A percentile compares a stretch with the other conserved stretches of the same genome.
phyloP scores from a whole-genome alignment of 768 basidiomycete species.

The Plicaturopsis crispa region DNA sequence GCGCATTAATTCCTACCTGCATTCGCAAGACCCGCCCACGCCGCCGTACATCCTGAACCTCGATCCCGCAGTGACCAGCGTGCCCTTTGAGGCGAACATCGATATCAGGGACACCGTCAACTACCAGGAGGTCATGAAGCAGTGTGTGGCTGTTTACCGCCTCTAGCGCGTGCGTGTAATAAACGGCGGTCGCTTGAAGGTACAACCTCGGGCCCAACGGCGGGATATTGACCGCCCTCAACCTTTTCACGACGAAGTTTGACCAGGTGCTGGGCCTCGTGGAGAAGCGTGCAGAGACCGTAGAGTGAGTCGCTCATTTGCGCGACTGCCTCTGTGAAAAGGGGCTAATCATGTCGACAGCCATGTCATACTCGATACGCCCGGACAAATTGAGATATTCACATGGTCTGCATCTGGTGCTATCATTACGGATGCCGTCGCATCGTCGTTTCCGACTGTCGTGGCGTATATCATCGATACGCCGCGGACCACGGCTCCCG shows the following conservation, averaged over 20 bases:
- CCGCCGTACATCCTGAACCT: constrained; percentile 96
- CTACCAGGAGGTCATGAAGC: constrained; percentile 99
- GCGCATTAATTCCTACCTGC: constrained; percentile 87
- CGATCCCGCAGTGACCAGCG: constrained; percentile 88
- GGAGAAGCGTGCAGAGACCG: constrained; percentile 81
- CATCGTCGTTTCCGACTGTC: constrained; percentile 87
- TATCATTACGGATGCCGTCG: constrained; percentile 96
- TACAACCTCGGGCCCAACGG: constrained; percentile 99
- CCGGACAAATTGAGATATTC: constrained; percentile 99
- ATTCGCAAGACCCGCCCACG: constrained; percentile 51
- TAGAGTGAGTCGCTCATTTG: constrained; percentile 58
- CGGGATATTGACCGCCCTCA: constrained; percentile 93
- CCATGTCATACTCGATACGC: constrained; percentile 93
- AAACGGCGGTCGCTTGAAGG: constrained; percentile 29
- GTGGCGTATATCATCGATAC: constrained; percentile 98
- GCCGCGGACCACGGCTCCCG: constrained; percentile 86
- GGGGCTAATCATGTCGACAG: constrained; percentile 32
- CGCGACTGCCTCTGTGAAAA: constrained; percentile 2
- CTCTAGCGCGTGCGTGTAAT: constrained; percentile 7
- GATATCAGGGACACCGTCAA: constrained; percentile 97
- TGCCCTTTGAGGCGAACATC: constrained; percentile 94
- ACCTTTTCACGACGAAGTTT: constrained; percentile 97
- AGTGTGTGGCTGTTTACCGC: constrained; percentile 54
- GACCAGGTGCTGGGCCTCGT: constrained; percentile 91
- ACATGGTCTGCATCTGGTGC: constrained; percentile 99